A percentile compares a stretch with the other conserved stretches of the same genome.
phyloP scores from a whole-genome alignment of 2,329 filamentous ascomycete genomes.

The Epichloe coenophiala region DNA sequence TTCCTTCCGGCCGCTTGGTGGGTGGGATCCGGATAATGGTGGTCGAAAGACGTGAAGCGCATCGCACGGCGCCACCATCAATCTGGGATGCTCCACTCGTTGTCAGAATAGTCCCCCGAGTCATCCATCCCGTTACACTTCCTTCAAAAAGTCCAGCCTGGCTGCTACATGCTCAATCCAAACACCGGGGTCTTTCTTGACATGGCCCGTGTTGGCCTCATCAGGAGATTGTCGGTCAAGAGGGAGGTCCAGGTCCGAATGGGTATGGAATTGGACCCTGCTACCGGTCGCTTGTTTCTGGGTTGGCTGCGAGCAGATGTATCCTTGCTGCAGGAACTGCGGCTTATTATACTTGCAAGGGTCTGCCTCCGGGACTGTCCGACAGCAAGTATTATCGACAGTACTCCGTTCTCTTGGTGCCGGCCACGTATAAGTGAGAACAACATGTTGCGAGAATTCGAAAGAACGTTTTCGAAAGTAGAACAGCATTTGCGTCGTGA shows the following conservation, averaged over 20 bases:
- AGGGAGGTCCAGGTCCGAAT: neutral
- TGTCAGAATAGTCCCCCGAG: neutral
- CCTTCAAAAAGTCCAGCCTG: neutral
- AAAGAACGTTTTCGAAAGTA: neutral
- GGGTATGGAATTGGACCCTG: neutral
- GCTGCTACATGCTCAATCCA: neutral
- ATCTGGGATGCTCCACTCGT: neutral
- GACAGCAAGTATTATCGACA: neutral
- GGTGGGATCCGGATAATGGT: neutral
- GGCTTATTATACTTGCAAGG: neutral
- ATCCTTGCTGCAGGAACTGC: slow-evolving; percentile 3
- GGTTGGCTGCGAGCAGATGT: slow-evolving; percentile 2
- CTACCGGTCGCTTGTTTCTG: neutral
- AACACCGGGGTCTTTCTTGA: neutral
- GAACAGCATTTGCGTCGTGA: too few relatives aligned
- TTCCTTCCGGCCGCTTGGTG: slow-evolving; percentile 3
- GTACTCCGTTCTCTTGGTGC: neutral
- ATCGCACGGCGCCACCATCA: neutral
- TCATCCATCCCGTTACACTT: neutral
- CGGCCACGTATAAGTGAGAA: neutral
- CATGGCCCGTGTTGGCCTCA: neutral
- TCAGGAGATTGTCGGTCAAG: neutral
- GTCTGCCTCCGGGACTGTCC: slow-evolving; percentile 4
- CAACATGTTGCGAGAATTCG: neutral
- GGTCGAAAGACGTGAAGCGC: neutral